Evolutionary conservation across 2,329 filamentous ascomycete species (phyloP).

Genomic region (Sporothrix sp.): DNA sequence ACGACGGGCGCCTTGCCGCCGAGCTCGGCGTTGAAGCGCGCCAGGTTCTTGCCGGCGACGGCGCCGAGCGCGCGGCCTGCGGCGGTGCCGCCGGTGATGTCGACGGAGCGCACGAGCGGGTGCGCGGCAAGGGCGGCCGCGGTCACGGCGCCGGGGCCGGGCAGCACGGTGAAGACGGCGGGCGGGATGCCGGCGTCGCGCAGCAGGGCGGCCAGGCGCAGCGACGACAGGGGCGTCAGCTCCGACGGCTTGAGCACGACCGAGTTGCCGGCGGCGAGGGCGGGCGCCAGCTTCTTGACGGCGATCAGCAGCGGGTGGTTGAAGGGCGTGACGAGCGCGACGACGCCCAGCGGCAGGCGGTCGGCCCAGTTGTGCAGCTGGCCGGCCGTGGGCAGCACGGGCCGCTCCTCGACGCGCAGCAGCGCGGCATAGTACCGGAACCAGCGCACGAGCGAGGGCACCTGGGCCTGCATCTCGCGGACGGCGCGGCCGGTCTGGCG

Average conservation of each 20-base stretch:
- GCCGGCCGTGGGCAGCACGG: slow-evolving; percentile 54
- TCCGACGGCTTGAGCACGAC: slow-evolving; percentile 55
- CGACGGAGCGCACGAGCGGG: slow-evolving; percentile 51
- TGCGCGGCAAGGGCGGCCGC: slow-evolving; percentile 46
- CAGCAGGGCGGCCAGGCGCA: slow-evolving; percentile 49
- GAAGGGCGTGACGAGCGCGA: slow-evolving; percentile 47
- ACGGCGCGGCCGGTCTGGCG: slow-evolving; percentile 57
- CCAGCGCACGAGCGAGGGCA: slow-evolving; percentile 57
- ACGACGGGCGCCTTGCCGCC: slow-evolving; percentile 63
- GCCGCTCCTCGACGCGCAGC: slow-evolving; percentile 56
- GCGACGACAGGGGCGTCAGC: slow-evolving; percentile 51
- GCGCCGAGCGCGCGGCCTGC: slow-evolving; percentile 59
- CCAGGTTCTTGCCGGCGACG: slow-evolving; percentile 55
- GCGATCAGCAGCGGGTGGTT: slow-evolving; percentile 50
- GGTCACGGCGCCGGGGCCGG: slow-evolving; percentile 43
- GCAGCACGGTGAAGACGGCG: slow-evolving; percentile 56
- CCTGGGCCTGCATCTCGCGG: slow-evolving; percentile 61
- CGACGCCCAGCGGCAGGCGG: slow-evolving; percentile 47
- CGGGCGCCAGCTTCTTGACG: slow-evolving; percentile 51
- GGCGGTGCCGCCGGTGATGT: slow-evolving; percentile 66
- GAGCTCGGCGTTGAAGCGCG: slow-evolving; percentile 61
- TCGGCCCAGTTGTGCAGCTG: slow-evolving; percentile 48
- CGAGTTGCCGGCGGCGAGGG: slow-evolving; percentile 48
- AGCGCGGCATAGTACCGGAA: slow-evolving; percentile 62
- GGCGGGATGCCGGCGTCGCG: slow-evolving; percentile 60